phyloP scores from a whole-genome alignment of 768 basidiomycete species.

The Amanita pseudoporphyria region DNA sequence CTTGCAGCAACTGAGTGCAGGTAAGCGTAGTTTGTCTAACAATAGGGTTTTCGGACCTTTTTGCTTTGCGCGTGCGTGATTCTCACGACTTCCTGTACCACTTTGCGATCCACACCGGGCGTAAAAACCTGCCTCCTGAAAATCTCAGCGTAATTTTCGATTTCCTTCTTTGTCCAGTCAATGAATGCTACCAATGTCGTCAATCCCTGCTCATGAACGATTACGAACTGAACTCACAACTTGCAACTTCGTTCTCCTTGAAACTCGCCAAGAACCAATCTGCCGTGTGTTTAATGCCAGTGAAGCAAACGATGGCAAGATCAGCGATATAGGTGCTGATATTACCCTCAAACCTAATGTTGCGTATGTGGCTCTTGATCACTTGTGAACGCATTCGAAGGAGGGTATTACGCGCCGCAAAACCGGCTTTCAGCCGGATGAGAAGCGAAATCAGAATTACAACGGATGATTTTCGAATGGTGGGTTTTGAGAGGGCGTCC shows the following conservation, averaged over 20 bases:
- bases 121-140: constrained; percentile 91
- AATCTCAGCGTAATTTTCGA: constrained; percentile 73
- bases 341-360: constrained; percentile 86
- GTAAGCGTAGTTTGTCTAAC: not conserved
- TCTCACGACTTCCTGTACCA: constrained; percentile 68
- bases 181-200: constrained; percentile 60
- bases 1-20: constrained; percentile 61
- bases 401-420: constrained; percentile 77
- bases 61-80: constrained; percentile 76
- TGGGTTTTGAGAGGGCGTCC: constrained; percentile 61
- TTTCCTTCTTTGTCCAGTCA: constrained; percentile 84
- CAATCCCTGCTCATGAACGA: not conserved
- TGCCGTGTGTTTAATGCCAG: constrained; percentile 91
- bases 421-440: constrained; percentile 61
- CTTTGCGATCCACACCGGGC: constrained; percentile 59
- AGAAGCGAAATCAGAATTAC: constrained; percentile 67
- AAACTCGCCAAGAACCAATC: constrained; percentile 98
- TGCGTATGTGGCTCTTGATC: constrained; percentile 68
- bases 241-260: constrained; percentile 90
- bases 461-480: constrained; percentile 68
- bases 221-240: constrained; percentile 44
- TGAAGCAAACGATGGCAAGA: constrained; percentile 83
- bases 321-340: constrained; percentile 81
- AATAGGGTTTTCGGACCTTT: constrained; percentile 45
- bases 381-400: constrained; percentile 68